phyloP scores from a whole-genome alignment of 1,139 yeast genomes.

The Pichia sp. region DNA sequence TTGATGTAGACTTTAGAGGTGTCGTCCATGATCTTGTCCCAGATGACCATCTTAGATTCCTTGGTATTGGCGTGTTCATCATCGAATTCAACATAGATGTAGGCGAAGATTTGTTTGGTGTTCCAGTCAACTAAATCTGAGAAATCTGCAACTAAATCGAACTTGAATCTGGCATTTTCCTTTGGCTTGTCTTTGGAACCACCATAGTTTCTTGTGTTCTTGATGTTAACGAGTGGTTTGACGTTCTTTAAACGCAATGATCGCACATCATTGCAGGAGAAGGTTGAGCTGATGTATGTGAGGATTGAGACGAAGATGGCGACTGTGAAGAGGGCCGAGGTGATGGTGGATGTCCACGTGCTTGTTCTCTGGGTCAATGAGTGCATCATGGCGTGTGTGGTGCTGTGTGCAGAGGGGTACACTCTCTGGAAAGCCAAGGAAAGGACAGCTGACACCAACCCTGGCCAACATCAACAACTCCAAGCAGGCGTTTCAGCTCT shows the following conservation, averaged over 20 bases:
- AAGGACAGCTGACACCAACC: too few species aligned
- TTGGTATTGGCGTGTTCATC: slow-evolving; percentile 25
- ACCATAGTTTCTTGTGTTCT: slow-evolving; percentile 73
- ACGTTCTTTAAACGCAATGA: slow-evolving; percentile 8
- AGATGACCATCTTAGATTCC: slow-evolving; percentile 68
- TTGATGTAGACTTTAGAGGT: slow-evolving; percentile 58
- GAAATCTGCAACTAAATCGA: slow-evolving; percentile 71
- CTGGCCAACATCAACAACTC: too few species aligned
- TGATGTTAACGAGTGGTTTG: slow-evolving; percentile 27
- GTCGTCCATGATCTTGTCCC: slow-evolving; percentile 79
- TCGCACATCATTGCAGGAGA: not conserved
- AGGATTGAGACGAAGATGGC: slow-evolving; percentile 11
- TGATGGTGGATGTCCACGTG: slow-evolving; percentile 8
- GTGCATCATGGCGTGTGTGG: slow-evolving; percentile 10
- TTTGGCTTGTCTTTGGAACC: slow-evolving; percentile 67
- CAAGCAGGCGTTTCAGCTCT: too few species aligned
- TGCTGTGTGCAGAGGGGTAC: too few species aligned
- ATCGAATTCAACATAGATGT: slow-evolving; percentile 76
- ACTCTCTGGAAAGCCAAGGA: too few species aligned
- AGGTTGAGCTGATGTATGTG: slow-evolving; percentile 1
- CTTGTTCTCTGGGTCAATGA: slow-evolving; percentile 16
- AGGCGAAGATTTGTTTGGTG: slow-evolving; percentile 91
- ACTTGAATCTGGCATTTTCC: slow-evolving; percentile 71
- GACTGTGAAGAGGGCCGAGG: slow-evolving; percentile 10
- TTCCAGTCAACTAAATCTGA: slow-evolving; percentile 91